Evolutionary conservation across 2,329 filamentous ascomycete genomes (phyloP), one percentile per base, ranked within the genome.

Genomic region (Monosporascus cannonballus): DNA sequence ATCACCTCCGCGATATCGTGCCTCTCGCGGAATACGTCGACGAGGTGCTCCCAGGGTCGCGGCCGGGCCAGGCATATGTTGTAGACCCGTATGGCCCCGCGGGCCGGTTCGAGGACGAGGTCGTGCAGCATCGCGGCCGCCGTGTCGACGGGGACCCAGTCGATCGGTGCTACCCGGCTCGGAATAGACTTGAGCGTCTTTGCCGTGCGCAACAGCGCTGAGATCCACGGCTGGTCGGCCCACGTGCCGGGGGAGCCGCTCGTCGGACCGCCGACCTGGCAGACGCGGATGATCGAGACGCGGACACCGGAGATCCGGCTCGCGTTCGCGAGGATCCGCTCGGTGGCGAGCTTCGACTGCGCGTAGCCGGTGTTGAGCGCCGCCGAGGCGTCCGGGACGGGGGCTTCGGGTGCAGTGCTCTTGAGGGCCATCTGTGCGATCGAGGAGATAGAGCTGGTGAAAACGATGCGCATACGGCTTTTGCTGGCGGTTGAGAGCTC

Each of bases 211-310:
- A 59, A n/a, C 5, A 64, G 45, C 11, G 60, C 54, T 4, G 61
- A 61, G 1, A 63, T 54, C 61, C 61, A 63, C 5, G 55, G 52
- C 47, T 64, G 60, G 8, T 65, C 60, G 2, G 56, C 46, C 59
- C 59, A 61, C 5, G 24, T 22, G 18, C 51, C 49, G 27, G 20
- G 3, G 1, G 4, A 3, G 11, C 27, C 24, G 7, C n/a, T 41
- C 15, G 47, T 39, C 3, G 52, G 51, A 0, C 61, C 62, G 11
- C 60, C 61, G 2, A 62, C 37, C 25, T 63, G 59, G 22, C 57
- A 47, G 6, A 62, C 49, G 6, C 60, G 60, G 1, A 54, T 54
- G 22, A 61, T 47, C 0, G 62, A 56, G 2, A 62, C 56, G 8
- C 54, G 58, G 8, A 64, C 37, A 0, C 54, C 52, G 4, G 18